These are phyloP conservation scores for Tolypocladium inflatum DNA, from an alignment of 2,329 filamentous ascomycete species.

Conservation along the genomic window DNA sequence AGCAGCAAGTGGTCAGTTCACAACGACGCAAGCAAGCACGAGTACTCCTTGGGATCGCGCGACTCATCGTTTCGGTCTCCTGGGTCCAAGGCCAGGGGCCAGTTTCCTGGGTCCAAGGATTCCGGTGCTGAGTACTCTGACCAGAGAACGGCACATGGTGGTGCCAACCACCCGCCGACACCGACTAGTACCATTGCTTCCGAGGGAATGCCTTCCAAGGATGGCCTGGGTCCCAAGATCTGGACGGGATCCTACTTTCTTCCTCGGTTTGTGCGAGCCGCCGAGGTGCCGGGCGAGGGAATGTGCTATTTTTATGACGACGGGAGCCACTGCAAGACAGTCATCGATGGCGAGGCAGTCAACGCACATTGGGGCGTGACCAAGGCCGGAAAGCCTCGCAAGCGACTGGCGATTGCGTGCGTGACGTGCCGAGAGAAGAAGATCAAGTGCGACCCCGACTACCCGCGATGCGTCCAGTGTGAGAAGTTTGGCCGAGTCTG, in stretches of 20 bases:
- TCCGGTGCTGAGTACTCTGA: conserved; percentile 15
- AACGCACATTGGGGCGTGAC: conserved; percentile 92
- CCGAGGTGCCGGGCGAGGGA: conserved; percentile 67
- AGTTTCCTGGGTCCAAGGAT: conserved; percentile 27
- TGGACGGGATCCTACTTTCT: conserved; percentile 61
- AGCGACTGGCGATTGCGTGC: conserved; percentile 85
- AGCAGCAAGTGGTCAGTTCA: conserved; percentile 26
- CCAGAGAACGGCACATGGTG: conserved; percentile 13
- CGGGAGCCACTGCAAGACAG: conserved; percentile 69
- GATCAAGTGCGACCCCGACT: conserved; percentile 90
- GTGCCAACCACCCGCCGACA: conserved; percentile 16
- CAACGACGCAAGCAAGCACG: conserved; percentile 30
- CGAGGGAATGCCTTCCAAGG: conserved; percentile 42
- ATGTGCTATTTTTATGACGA: conserved; percentile 82
- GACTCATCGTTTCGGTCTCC: conserved; percentile 24
- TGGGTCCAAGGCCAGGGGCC: conserved; percentile 24
- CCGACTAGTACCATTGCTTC: conserved; percentile 17
- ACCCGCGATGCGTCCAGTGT: conserved; percentile 80
- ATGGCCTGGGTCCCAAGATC: conserved; percentile 56
- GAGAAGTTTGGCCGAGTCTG: conserved; percentile 83
- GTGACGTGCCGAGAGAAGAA: conserved; percentile 93
- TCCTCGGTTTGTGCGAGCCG: conserved; percentile 53
- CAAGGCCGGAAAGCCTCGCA: conserved; percentile 87
- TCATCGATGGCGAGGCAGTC: conserved; percentile 77
- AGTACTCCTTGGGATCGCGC: conserved; percentile 36